Base-by-base conservation (phyloP, 2,329 filamentous ascomycete genomes). In the Aaosphaeria pasadenensis region DNA sequence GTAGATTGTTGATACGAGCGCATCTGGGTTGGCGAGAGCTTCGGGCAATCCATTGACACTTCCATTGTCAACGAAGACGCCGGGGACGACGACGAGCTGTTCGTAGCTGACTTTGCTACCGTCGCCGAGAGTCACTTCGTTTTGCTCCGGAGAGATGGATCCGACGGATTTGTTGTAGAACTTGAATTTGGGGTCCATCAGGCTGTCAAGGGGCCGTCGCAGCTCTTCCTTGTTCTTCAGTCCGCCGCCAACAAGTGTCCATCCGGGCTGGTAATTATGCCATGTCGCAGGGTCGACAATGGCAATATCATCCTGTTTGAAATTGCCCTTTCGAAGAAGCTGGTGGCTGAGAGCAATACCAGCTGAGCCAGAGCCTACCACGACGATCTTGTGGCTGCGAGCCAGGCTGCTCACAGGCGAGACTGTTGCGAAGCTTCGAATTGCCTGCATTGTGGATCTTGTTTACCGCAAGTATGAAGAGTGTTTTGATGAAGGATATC, bases 201-300 rank as follows among this genome's bases (percentile, higher is more conserved):
- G 62, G 42, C 69, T 69, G 4, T 70, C 57, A 36, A 86, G 61
- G 1, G 77, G 78, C 47, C 71, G 67, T 42, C 77, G 76, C 47
- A 87, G 68, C 28, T 84, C 77, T 53, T 84, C 72, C 60, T 83
- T 84, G 42, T 73, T 77, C 67, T 86, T 86, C 36, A 87, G 73
- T 4, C 84, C 84, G 36, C 81, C 83, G 39, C 84, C 84, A 2
- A 87, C 84, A 1, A 87, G 73, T 2, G 85, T 87, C 84, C 84
- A 87, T 46, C 84, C 84, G 1, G 84, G 83, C 64, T 87, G 84
- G 63, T 86, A 87, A 69, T 87, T 76, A 60, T 87, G 84, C 74
- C 77, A 84, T 54, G 70, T 62, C 1, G 84, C 76, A 0, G 84
- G 84, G 53, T 87, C 84, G 39, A 87, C 70, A 29, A 87, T 58